Base-by-base conservation (phyloP, 371 early-diverging fungal genomes). In the Mucor mucedo region DNA sequence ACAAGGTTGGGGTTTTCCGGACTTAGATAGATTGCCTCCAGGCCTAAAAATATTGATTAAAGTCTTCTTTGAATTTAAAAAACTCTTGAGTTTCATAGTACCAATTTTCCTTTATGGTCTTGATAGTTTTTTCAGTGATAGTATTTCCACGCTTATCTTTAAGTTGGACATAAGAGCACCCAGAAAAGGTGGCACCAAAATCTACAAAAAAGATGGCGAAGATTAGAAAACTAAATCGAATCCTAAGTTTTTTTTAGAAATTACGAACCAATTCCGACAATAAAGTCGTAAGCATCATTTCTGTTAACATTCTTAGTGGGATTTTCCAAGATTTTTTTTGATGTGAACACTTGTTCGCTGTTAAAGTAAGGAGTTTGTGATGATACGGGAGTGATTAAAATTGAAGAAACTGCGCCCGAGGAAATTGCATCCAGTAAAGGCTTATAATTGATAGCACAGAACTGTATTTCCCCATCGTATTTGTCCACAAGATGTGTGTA, bases 101-200 rank as follows among this genome's bases (percentile, higher is more conserved):
- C 56, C 57, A 57, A 4, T 13, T 6, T 11, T 13, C 2, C 8
- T 21, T 21, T 5, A 57, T 45, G 2, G 57, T 21, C 8, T 41
- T 44, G 8, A 57, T 57, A 5, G 35, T 57, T 35, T 4, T 35
- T 8, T 35, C 2, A n/a, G n/a, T n/a, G n/a, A n/a, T n/a, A n/a
- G 4, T 5, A 16, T 38, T 6, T 0, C 4, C 14, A 21, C 28
- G 11, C 16, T 38, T 6, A 0, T 5, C 14, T 35, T 35, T 29
- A 16, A 35, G 16, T 4, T 57, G 9, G 27, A 70, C 68, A 56
- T 72, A 77, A 33, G 72, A 74, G 33, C 77, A 77, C 28, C 77
- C 77, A n/a, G 82, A 81, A 53, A 69, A 81, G 0, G 84, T 82
- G 16, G 82, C 79, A 40, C 82, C 84, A 72, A 84, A 84, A 75